These are phyloP conservation scores for Solanum sejunctum DNA, from an alignment of 257 asterid species.

Conservation along the genomic window DNA sequence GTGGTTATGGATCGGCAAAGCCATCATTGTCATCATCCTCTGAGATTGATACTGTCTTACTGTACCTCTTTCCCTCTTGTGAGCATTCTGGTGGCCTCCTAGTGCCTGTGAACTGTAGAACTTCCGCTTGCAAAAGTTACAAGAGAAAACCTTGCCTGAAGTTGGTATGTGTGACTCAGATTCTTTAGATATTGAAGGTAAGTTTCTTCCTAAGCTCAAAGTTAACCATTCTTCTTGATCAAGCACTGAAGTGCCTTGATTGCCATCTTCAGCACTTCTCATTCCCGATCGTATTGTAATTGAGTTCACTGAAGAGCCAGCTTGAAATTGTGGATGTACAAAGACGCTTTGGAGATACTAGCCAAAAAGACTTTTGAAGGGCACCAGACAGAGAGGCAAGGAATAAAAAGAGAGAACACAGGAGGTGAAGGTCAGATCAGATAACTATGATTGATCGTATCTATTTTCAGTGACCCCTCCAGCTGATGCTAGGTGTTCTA, in stretches of 20 bases:
- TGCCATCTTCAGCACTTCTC: constrained; percentile 21
- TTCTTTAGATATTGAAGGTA: constrained; percentile 17
- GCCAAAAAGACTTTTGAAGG: constrained; percentile 13
- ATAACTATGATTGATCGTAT: constrained; percentile 18
- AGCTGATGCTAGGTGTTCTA: not conserved
- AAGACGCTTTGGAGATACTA: constrained; percentile 8
- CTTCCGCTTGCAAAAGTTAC: constrained; percentile 89
- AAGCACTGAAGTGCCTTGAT: constrained; percentile 10
- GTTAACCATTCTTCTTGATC: constrained; percentile 49
- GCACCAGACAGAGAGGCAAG: constrained; percentile 17
- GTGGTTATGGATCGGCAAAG: constrained; percentile 32
- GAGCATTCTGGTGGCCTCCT: constrained; percentile 98
- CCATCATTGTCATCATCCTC: constrained; percentile 34
- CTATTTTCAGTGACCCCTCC: constrained; percentile 31
- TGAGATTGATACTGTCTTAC: constrained; percentile 50
- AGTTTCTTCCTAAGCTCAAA: constrained; percentile 47
- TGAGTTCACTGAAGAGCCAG: not conserved
- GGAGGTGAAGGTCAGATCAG: constrained; percentile 30
- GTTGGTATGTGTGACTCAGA: constrained; percentile 26
- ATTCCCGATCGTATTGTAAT: constrained; percentile 5
- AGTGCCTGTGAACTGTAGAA: constrained; percentile 89
- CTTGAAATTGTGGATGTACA: constrained; percentile 2
- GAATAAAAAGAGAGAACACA: constrained; percentile 28
- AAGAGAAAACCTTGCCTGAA: constrained; percentile 55
- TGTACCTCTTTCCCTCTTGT: constrained; percentile 85